Percentiles rank a stretch among this genome's conserved stretches.
Conservation (phyloP, 2,329 filamentous ascomycete genomes). For the Paecilomyces sp. region DNA sequence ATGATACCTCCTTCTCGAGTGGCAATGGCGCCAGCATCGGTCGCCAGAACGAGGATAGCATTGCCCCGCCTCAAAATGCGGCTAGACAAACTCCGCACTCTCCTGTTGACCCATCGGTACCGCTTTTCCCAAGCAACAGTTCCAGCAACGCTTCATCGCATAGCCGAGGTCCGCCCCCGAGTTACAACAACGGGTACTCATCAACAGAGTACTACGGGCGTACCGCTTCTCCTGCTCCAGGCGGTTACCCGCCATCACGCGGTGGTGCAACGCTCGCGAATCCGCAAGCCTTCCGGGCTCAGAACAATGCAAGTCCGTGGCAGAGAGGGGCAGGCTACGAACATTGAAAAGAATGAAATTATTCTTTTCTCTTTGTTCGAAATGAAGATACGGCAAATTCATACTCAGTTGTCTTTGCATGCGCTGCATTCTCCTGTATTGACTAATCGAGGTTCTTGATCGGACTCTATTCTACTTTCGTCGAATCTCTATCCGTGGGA, state of each 20-base stretch:
- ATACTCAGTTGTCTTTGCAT: constrained; percentile 18
- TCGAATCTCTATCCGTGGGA: constrained; percentile 7
- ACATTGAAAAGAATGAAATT: constrained; percentile 33
- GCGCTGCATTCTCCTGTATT: constrained; percentile 13
- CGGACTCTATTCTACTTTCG: constrained; percentile 1
- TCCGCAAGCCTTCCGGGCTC: constrained; percentile 31
- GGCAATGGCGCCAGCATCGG: constrained; percentile 41
- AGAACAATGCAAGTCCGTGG: constrained; percentile 56
- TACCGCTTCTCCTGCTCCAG: constrained; percentile 24
- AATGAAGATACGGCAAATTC: constrained; percentile 30
- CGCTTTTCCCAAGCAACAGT: constrained; percentile 39
- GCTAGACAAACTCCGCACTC: constrained; percentile 39
- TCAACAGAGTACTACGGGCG: constrained; percentile 11
- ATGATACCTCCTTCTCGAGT: constrained; percentile 61
- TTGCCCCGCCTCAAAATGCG: constrained; percentile 17
- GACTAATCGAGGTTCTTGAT: not conserved
- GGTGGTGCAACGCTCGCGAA: constrained; percentile 21
- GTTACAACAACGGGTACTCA: constrained; percentile 10
- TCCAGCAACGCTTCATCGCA: constrained; percentile 30
- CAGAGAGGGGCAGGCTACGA: constrained; percentile 60
- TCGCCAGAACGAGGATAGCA: constrained; percentile 36
- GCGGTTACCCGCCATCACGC: constrained; percentile 16
- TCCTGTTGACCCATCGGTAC: constrained; percentile 41
- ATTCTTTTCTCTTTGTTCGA: constrained; percentile 21
- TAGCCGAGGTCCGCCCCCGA: constrained; percentile 33